Base-by-base conservation (phyloP, 208 protist genomes). In the Strigomonas culicis region DNA sequence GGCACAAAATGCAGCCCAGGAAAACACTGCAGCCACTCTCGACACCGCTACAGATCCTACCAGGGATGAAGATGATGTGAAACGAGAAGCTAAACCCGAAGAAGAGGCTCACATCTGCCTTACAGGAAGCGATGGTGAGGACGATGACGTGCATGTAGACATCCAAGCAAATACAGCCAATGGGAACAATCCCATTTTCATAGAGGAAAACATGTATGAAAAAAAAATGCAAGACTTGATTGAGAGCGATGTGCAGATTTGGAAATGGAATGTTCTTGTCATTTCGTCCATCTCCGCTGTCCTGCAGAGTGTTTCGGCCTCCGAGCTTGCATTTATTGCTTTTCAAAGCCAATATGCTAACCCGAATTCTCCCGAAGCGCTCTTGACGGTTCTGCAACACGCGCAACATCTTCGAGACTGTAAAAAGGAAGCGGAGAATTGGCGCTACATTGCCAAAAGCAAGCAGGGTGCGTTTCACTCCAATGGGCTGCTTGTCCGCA, bases 191-290 rank as follows among this genome's bases (percentile, higher is more conserved):
- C 39, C 39, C 1, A 1, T 17, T 44, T 44, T 44, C 39, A 44
- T 44, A 44, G 39, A 44, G 39, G 13, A 44, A 19, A 44, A 17
- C 39, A 17, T 44, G 39, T 44, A 72, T 32, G 72, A 62, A 30
- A 61, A 79, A 2, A 70, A 72, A 22, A 59, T 61, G 11, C 59
- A 63, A 30, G 72, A 80, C 47, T 63, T 92, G n/a, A 72, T 92
- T 30, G 88, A 95, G 64, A 83, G 79, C 66, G 74, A 87, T 50
- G 81, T 82, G 59, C 85, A 92, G 51, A 68, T 95, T 27, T 87
- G 80, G 81, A 95, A 88, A 43, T 92, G 85, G 85, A 95, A 95
- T 59, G 77, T 69, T 17, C 72, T 90, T 49, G 77, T 79, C 24
- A 43, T 90, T 34, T 68, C 71, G 11, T 60, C 82, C 1, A 87